Conservation (phyloP, 2,329 filamentous ascomycete genomes). For the Colletotrichum costaricense region DNA sequence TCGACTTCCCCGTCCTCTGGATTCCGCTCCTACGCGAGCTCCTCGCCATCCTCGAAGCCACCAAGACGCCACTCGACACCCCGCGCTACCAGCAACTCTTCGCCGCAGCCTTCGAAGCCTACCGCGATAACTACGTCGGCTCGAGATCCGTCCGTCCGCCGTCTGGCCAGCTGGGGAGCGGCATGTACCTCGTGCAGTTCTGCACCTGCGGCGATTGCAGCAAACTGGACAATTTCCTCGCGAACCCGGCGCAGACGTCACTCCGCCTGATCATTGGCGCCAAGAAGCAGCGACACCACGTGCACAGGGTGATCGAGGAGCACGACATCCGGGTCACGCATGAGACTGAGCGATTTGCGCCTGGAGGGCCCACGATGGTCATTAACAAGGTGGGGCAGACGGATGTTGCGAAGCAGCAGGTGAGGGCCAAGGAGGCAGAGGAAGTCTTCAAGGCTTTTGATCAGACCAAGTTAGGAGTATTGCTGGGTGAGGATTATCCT, state of each 20-base stretch:
- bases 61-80: conserved; percentile 20
- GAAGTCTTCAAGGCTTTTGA: conserved; percentile 13
- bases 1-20: conserved; percentile 43
- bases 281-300: conserved; percentile 38
- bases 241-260: neutral
- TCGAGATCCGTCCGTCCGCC: conserved; percentile 24
- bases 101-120: conserved; percentile 37
- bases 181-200: conserved; percentile 14
- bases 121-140: conserved; percentile 39
- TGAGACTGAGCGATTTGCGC: conserved; percentile 26
- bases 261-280: conserved; percentile 30
- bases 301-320: conserved; percentile 36
- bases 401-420: neutral
- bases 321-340: conserved; percentile 38
- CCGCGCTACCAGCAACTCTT: conserved; percentile 41
- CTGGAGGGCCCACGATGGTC: conserved; percentile 35
- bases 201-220: conserved; percentile 43
- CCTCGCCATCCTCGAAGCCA: conserved; percentile 26
- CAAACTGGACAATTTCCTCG: conserved; percentile 42
- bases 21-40: conserved; percentile 43
- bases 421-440: neutral
- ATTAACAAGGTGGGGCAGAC: conserved; percentile 39
- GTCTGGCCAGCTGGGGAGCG: neutral
- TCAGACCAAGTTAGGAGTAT: conserved; percentile 17
- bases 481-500: conserved; percentile 24